phyloP scores from a whole-genome alignment of 177 flowering plant genomes.

The Vitis hybrid region DNA sequence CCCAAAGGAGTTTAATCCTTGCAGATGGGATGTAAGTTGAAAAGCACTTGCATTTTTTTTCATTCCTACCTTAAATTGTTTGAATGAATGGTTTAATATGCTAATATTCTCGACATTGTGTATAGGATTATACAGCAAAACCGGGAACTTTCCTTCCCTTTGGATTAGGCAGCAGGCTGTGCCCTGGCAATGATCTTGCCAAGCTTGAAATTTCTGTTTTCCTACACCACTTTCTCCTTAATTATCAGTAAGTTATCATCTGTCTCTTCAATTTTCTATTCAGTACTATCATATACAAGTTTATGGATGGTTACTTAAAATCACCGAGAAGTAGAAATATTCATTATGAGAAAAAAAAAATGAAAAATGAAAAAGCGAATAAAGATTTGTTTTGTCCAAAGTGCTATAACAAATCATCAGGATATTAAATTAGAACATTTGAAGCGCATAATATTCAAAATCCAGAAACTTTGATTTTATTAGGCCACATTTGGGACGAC shows the following conservation, averaged over 20 bases:
- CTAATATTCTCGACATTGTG: background rate
- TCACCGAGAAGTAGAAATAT: background rate
- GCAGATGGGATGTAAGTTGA: conserved; percentile 90
- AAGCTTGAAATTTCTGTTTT: conserved; percentile 85
- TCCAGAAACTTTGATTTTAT: no score
- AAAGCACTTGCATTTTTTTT: background rate
- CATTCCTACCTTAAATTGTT: background rate
- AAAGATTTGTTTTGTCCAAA: no score
- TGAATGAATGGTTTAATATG: background rate
- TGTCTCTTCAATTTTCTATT: background rate
- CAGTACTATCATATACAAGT: background rate
- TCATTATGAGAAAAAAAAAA: no score
- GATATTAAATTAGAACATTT: no score
- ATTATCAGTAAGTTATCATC: conserved; percentile 48
- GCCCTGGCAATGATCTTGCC: conserved; percentile 98
- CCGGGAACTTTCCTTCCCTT: conserved; percentile 85
- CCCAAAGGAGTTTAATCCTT: conserved; percentile 72
- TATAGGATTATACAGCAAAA: conserved; percentile 53
- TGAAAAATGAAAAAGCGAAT: no score
- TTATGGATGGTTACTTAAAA: background rate
- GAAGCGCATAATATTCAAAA: no score
- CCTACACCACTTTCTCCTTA: conserved; percentile 82
- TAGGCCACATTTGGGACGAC: no score
- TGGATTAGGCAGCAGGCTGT: conserved; percentile 80
- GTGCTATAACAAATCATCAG: no score